Base-by-base conservation (phyloP, 495 filamentous ascomycete species). In the Elaphomyces granulatus region DNA sequence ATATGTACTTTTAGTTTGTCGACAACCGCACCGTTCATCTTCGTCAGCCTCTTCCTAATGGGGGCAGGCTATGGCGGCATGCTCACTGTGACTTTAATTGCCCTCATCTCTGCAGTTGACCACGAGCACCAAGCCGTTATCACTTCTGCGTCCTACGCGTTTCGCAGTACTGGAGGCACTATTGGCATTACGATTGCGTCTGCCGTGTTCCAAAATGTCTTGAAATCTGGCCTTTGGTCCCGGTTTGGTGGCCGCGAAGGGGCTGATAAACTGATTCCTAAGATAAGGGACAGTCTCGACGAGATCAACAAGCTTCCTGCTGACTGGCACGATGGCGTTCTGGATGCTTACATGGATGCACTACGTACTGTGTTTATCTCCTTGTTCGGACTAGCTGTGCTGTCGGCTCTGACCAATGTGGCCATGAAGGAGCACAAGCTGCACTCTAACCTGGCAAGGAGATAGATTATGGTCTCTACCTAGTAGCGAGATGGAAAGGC, bases 81-180 rank as follows among this genome's bases (percentile, higher is more conserved):
- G 61, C 67, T 95, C 23, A 92, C 83, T 8, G 67, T 84, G 20
- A 86, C 79, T 0, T 63, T 94, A 20, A 68, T 94, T 8, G 79
- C 82, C 0, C 74, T 85, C 34, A 82, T 95, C 20, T 74, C 81
- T 3, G 77, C 84, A 0, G 85, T 93, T 19, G 78, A 81, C 34
- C 83, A 87, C 53, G 63, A 78, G 4, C 67, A 88, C 41, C 87
- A 94, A 51, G 87, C 87, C 4, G 80, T 90, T 26, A 74, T 86
- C 42, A 94, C 87, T 2, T 85, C 81, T 0, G 80, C 82, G 2
- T 84, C 77, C 0, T 94, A 85, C 47, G 80, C 80, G 2, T 87
- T 86, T 56, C 76, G 83, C 21, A 80, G 78, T 10, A 85, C 86
- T 0, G 87, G 87, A 6, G 75, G 75, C 20, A 87, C 83, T 0